These are phyloP conservation scores for Sarocladiaceae sp. DNA, from an alignment of 2,329 filamentous ascomycete species.

Conservation along the genomic window DNA sequence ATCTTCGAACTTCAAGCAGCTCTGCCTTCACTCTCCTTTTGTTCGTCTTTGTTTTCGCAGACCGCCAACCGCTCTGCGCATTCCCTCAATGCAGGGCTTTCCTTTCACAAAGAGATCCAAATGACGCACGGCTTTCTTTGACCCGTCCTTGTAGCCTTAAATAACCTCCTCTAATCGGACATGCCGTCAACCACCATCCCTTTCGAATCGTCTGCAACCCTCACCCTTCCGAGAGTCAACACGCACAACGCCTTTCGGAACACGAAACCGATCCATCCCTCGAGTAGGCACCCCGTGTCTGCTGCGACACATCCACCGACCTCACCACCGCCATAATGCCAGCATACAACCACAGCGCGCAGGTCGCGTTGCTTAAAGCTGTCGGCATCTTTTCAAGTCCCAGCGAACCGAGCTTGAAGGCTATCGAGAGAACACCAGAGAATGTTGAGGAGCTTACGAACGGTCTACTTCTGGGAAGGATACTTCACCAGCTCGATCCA, in stretches of 20 bases:
- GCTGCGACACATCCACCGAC: neutral
- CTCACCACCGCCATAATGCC: slow-evolving; percentile 26
- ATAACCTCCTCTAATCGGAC: neutral
- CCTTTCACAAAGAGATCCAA: neutral
- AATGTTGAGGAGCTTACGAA: slow-evolving; percentile 50
- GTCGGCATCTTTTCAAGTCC: slow-evolving; percentile 28
- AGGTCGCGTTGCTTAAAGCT: slow-evolving; percentile 54
- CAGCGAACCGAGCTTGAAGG: slow-evolving; percentile 3
- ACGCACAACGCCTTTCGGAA: neutral
- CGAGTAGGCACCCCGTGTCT: neutral
- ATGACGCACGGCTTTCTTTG: neutral
- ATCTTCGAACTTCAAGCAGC: neutral
- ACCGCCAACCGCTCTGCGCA: neutral
- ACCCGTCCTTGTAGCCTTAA: neutral
- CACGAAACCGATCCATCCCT: neutral
- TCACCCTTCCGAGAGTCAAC: neutral
- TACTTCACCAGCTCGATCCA: slow-evolving; percentile 54
- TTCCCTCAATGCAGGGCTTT: neutral
- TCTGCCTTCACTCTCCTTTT: neutral
- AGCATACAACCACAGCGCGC: slow-evolving; percentile 36
- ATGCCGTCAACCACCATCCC: neutral
- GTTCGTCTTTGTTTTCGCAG: neutral
- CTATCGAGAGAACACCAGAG: slow-evolving; percentile 38
- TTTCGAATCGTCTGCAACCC: neutral
- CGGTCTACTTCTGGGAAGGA: slow-evolving; percentile 48